Percentiles rank a stretch among this genome's conserved stretches.
Conservation (phyloP, 2,329 filamentous ascomycete genomes). For the Colletotrichum caudatum region DNA sequence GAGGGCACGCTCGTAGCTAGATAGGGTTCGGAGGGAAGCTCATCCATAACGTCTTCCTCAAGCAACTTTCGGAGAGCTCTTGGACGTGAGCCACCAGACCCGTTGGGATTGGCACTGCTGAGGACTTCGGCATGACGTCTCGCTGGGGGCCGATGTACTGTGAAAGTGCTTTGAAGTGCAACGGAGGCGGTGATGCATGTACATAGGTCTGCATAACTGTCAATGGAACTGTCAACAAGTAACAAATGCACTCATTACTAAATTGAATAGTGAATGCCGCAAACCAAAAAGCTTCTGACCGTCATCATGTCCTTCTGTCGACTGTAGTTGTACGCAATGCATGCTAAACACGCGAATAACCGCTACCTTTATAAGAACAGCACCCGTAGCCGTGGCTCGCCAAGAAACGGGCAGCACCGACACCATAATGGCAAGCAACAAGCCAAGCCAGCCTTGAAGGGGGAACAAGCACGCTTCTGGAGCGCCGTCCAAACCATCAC, state of each 20-base stretch:
- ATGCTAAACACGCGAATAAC: neutral
- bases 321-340: too few species aligned
- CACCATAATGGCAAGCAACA: neutral
- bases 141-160: neutral
- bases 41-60: constrained; percentile 13
- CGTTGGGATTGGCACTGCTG: constrained; percentile 42
- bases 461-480: neutral
- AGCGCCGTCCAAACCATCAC: neutral
- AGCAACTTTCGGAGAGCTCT: constrained; percentile 14
- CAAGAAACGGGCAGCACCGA: neutral
- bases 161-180: neutral
- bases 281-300: neutral
- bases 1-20: constrained; percentile 57
- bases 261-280: neutral
- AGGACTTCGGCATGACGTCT: neutral
- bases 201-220: too few species aligned
- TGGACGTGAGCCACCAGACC: constrained; percentile 33
- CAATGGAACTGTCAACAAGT: neutral
- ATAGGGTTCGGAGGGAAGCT: constrained; percentile 45
- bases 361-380: neutral
- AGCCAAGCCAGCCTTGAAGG: neutral
- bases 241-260: too few species aligned
- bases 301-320: neutral
- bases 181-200: too few species aligned
- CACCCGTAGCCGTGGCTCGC: neutral